Conservation (phyloP, 179 eudicot genomes). For the Camellia oleifera region DNA sequence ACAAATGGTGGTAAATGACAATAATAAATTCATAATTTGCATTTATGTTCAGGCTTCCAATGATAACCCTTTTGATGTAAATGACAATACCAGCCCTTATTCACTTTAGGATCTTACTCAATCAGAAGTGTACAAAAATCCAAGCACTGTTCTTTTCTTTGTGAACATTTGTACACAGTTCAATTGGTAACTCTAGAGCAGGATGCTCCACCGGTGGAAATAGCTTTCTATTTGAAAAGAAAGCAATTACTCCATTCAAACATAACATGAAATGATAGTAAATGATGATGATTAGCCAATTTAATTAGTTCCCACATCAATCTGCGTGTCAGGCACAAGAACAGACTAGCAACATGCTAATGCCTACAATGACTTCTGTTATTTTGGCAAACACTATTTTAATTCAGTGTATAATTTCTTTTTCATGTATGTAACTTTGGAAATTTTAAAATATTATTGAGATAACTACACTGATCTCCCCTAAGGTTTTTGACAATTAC, state of each 20-base stretch:
- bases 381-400: not conserved
- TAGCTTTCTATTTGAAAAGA: not conserved
- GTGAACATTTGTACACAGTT: not conserved
- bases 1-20: not conserved
- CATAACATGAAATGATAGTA: too few species aligned
- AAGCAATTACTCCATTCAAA: not conserved
- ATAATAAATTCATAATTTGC: not conserved
- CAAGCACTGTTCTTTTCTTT: not conserved
- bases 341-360: not conserved
- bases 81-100: not conserved
- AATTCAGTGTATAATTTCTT: not conserved
- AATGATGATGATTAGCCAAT: too few species aligned
- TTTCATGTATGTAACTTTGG: too few species aligned
- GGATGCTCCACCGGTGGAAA: not conserved
- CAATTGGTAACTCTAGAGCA: not conserved
- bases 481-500: too few species aligned
- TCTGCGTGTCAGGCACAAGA: too few species aligned
- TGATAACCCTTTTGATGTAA: not conserved
- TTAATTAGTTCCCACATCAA: too few species aligned
- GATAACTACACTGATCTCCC: too few species aligned
- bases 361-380: not conserved
- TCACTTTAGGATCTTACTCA: not conserved
- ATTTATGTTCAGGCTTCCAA: not conserved
- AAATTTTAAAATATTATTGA: too few species aligned
- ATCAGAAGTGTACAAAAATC: not conserved